Evolutionary conservation across 2,329 filamentous ascomycete species (phyloP), one percentile per base, ranked within the genome.

Genomic region (Colletotrichum filicis): DNA sequence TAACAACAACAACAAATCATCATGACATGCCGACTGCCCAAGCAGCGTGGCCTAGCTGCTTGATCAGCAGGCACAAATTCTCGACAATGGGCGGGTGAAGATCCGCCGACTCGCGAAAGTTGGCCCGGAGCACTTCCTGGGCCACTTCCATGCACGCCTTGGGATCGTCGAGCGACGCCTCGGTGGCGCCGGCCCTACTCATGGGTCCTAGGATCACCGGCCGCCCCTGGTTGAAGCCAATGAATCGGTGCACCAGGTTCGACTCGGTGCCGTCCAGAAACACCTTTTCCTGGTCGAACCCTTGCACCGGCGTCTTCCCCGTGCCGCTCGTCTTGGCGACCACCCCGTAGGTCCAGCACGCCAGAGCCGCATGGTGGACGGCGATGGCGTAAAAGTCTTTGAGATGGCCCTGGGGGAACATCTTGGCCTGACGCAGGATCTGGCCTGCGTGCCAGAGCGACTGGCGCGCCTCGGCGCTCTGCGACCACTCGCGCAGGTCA

Each of bases 401-500:
- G 4, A 94, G 80, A 12, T 88, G 84, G 0, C 87, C 85, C 1
- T 83, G 79, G 0, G 89, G 86, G 60, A 92, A 88, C 60, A 82
- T 73, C 76, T 87, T 88, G 2, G 91, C 92, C 53, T 89, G 87
- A 8, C 90, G 87, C 5, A 94, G 79, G 1, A 93, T 86, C 79
- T 93, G 92, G 0, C 91, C 92, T 1, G 92, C 92, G 75, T 92
- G 91, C 88, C 90, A 94, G 1, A 93, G 79, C 11, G 91, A 89
- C 73, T 89, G 87, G 32, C 91, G 85, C 8, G 90, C 87, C 26
- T 89, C 86, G 1, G 83, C 77, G 52, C 85, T 90, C 42, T 85
- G 84, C 0, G 85, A 86, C 91, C 91, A 93, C 30, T 89, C 85
- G 71, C 89, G 87, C 8, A 93, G 82, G 0, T 86, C 83, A 0